phyloP scores from a whole-genome alignment of 129 eudicot genomes.

The Tagetes patula region DNA sequence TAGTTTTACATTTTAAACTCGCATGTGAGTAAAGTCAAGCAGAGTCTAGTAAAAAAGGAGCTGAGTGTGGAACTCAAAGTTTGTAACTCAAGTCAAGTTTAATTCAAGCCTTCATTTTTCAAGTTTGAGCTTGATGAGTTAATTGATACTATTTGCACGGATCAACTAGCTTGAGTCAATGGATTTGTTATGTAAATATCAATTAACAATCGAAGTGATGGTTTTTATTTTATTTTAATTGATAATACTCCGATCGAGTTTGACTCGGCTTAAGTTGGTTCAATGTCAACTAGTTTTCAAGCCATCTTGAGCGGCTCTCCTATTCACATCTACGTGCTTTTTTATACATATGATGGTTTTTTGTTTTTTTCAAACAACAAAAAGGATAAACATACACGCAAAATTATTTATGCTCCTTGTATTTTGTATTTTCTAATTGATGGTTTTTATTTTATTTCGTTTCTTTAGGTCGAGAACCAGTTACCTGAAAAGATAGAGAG shows the following conservation, averaged over 20 bases:
- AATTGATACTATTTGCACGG: neutral
- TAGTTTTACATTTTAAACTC: slow-evolving; percentile 6
- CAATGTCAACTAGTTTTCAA: neutral
- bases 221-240: too few relatives aligned
- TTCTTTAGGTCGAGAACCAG: slow-evolving; percentile 77
- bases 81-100: neutral
- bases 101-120: neutral
- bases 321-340: neutral
- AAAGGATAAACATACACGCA: slow-evolving; percentile 13
- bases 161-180: neutral
- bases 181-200: neutral
- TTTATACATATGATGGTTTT: slow-evolving; percentile 7
- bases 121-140: neutral
- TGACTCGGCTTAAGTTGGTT: neutral
- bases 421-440: neutral
- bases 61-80: neutral
- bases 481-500: slow-evolving; percentile 97
- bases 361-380: neutral
- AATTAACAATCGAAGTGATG: neutral
- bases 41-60: neutral
- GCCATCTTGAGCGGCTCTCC: neutral
- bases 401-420: slow-evolving; percentile 2
- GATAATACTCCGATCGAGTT: neutral
- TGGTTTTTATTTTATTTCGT: neutral
- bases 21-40: neutral